Evolutionary conservation across 1,284 basidiomycete genomes (phyloP).

Genomic region (Calocybe gambosa): DNA sequence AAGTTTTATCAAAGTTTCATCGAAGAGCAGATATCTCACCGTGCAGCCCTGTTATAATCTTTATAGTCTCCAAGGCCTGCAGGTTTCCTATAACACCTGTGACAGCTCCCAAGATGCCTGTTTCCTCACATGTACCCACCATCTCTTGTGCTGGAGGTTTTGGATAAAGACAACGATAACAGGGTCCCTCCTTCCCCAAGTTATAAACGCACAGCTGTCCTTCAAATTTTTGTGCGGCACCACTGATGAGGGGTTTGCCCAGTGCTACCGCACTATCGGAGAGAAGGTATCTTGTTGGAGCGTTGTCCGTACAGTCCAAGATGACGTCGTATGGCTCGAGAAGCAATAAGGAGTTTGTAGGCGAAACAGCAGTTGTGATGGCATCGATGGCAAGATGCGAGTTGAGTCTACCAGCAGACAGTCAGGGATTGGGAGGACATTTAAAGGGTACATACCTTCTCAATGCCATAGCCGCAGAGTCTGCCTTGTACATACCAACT

Average conservation of each 20-base stretch:
- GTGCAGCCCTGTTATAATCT: slow-evolving; percentile 67
- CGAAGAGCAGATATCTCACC: slow-evolving; percentile 40
- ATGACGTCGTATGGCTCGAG: slow-evolving; percentile 69
- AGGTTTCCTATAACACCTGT: slow-evolving; percentile 89
- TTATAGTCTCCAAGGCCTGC: slow-evolving; percentile 89
- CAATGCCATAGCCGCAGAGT: slow-evolving; percentile 72
- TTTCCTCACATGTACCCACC: slow-evolving; percentile 80
- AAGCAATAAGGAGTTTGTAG: slow-evolving; percentile 58
- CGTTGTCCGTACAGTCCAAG: slow-evolving; percentile 74
- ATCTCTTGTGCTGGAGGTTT: slow-evolving; percentile 57
- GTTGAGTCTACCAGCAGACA: slow-evolving; percentile 53
- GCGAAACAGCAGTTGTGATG: slow-evolving; percentile 45
- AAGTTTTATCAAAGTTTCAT: not conserved
- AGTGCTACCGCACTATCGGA: slow-evolving; percentile 84
- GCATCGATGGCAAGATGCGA: slow-evolving; percentile 53
- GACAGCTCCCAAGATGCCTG: slow-evolving; percentile 86
- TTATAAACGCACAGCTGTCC: slow-evolving; percentile 89
- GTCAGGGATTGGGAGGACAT: not conserved
- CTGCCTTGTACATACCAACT: slow-evolving; percentile 80
- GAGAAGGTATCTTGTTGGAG: slow-evolving; percentile 87
- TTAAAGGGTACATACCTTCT: slow-evolving; percentile 39
- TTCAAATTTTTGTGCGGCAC: slow-evolving; percentile 88
- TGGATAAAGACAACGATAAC: slow-evolving; percentile 94
- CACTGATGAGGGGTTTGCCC: slow-evolving; percentile 79
- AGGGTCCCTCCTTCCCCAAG: slow-evolving; percentile 66